A percentile compares a stretch with the other conserved stretches of the same genome.
Conservation (phyloP, 169 alveolate species). For the Babesia microti region DNA sequence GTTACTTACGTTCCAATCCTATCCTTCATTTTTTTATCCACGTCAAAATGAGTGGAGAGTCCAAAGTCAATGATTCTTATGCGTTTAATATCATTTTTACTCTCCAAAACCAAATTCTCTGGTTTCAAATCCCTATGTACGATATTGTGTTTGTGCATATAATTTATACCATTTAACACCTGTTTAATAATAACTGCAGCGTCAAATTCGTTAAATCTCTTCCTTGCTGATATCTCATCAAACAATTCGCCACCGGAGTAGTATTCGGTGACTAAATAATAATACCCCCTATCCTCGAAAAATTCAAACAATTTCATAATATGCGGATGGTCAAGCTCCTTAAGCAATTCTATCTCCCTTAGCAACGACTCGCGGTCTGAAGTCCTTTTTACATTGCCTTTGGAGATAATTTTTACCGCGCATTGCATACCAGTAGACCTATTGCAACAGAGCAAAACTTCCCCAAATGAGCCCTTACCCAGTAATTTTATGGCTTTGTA, state of each 20-base stretch:
- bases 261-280: conserved; percentile 78
- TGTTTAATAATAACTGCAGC: conserved; percentile 85
- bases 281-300: conserved; percentile 75
- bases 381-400: conserved; percentile 70
- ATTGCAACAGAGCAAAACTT: conserved; percentile 74
- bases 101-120: conserved; percentile 76
- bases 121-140: conserved; percentile 82
- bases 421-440: conserved; percentile 72
- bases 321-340: conserved; percentile 77
- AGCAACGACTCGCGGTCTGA: conserved; percentile 69
- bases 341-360: conserved; percentile 72
- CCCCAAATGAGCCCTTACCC: conserved; percentile 87
- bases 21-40: conserved; percentile 77
- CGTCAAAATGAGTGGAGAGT: conserved; percentile 76
- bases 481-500: conserved; percentile 74
- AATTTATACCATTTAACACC: conserved; percentile 80
- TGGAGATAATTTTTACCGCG: conserved; percentile 81
- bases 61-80: conserved; percentile 92
- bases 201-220: conserved; percentile 78
- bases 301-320: conserved; percentile 80
- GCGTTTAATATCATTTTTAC: conserved; percentile 65
- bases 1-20: conserved; percentile 81
- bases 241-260: conserved; percentile 90
- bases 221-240: conserved; percentile 81
- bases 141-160: conserved; percentile 77